Conservation (phyloP, 2,329 filamentous ascomycete genomes). For the Botrytis galanthina region DNA sequence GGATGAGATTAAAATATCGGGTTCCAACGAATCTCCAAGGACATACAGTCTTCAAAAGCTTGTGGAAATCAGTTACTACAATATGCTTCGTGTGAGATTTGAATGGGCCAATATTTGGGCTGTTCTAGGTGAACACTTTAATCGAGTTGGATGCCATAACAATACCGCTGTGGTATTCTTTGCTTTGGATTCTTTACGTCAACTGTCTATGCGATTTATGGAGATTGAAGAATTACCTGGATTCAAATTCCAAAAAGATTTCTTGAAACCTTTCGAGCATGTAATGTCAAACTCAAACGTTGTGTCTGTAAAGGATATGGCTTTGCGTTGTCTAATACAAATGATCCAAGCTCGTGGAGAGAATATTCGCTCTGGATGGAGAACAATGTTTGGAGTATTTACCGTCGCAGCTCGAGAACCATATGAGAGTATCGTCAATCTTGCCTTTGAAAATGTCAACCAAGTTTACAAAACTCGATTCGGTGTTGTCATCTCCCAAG, state of each 20-base stretch:
- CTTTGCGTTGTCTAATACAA: slow-evolving; percentile 90
- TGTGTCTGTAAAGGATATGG: slow-evolving; percentile 95
- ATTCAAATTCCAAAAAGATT: slow-evolving; percentile 99
- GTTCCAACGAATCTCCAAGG: slow-evolving; percentile 89
- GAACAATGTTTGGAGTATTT: slow-evolving; percentile 99
- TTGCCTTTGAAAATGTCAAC: slow-evolving; percentile 94
- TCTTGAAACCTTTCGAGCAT: slow-evolving; percentile 96
- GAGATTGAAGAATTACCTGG: slow-evolving; percentile 96
- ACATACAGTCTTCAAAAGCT: slow-evolving; percentile 98
- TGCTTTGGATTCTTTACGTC: slow-evolving; percentile 88
- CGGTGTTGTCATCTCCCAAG: slow-evolving; percentile 92
- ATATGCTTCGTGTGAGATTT: slow-evolving; percentile 97
- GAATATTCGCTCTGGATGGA: slow-evolving; percentile 97
- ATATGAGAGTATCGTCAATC: slow-evolving; percentile 92
- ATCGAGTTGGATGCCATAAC: slow-evolving; percentile 91
- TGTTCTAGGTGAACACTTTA: slow-evolving; percentile 97
- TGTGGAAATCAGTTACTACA: slow-evolving; percentile 99
- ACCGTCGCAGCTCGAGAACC: slow-evolving; percentile 91
- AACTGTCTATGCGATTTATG: slow-evolving; percentile 98
- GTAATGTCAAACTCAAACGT: slow-evolving; percentile 92
- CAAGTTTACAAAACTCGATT: slow-evolving; percentile 96
- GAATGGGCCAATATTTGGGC: slow-evolving; percentile 99
- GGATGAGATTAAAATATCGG: slow-evolving; percentile 98
- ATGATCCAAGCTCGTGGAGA: slow-evolving; percentile 98
- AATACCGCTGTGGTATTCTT: slow-evolving; percentile 98